Base-by-base conservation (phyloP, 2,329 filamentous ascomycete genomes). In the Mycosphaerella sp. region DNA sequence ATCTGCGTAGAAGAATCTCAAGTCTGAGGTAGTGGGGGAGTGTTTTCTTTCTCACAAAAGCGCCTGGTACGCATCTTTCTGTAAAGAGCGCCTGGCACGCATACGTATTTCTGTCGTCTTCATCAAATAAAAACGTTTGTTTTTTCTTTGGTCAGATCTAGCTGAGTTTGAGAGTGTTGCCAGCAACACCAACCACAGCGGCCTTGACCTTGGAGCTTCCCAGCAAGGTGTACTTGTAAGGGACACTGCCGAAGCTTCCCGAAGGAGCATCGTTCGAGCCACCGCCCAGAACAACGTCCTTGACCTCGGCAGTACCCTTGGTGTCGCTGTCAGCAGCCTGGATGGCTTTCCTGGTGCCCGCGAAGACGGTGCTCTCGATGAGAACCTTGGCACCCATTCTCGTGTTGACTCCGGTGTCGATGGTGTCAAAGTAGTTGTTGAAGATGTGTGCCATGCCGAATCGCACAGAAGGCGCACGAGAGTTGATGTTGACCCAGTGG, bases 401-500 rank as follows among this genome's bases (percentile, higher is more conserved):
- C 6, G 71, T 70, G 67, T 76, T 73, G 59, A 75, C 69, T 14
- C 69, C 72, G 26, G 57, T 59, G 48, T 72, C 69, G 26, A 58
- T 59, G 14, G 70, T 66, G 23, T 73, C 69, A 66, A 69, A 77
- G 67, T 73, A 75, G 65, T 67, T 76, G 74, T 80, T 83, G 73
- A 77, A 80, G 62, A 80, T 66, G 70, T 87, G 84, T 9, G 73
- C 81, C 41, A 80, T 85, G 29, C 83, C 84, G 72, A 86, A 87
- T 61, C 83, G 82, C 67, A 85, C 67, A 3, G 78, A 80, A 4
- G 84, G 84, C 0, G 72, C 73, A 52, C 84, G 83, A 6, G 79
- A 83, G 75, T 84, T 82, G 66, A 85, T 70, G 73, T 85, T 84
- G 60, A 66, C 64, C 76, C 77, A 86, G 74, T 80, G 75, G 78